phyloP scores from a whole-genome alignment of 352 stramenopile genomes.

The Phytopythium ostracodes region DNA sequence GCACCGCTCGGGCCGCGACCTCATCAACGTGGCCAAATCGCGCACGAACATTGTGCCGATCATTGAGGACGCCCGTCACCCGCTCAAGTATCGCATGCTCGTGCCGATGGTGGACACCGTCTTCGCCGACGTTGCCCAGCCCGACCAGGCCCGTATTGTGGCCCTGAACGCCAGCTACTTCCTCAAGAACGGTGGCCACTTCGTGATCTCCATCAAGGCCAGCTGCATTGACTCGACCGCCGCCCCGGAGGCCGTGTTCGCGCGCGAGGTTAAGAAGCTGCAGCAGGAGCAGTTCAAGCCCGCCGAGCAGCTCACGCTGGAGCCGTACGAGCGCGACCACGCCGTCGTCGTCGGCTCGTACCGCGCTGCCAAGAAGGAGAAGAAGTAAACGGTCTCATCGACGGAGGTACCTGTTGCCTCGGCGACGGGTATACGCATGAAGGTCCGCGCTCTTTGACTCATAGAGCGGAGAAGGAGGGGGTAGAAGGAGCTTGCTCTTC shows the following conservation, averaged over 20 bases:
- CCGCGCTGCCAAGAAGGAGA: constrained; percentile 93
- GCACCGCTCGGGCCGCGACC: constrained; percentile 96
- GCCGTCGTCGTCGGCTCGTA: constrained; percentile 98
- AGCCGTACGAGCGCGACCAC: constrained; percentile 99
- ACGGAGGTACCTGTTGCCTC: not conserved
- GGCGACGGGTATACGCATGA: not conserved
- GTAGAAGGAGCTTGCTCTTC: not conserved
- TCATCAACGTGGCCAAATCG: constrained; percentile 99
- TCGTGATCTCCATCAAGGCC: constrained; percentile 99
- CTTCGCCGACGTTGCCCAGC: constrained; percentile 99
- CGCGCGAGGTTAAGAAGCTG: constrained; percentile 96
- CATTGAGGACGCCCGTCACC: constrained; percentile 98
- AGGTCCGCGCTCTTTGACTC: constrained; percentile 3
- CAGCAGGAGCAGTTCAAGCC: constrained; percentile 99
- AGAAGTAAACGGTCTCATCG: constrained; percentile 44
- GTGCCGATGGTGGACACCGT: constrained; percentile 99
- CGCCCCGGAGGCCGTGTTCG: constrained; percentile 97
- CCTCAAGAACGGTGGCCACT: constrained; percentile 99
- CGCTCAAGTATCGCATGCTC: constrained; percentile 98
- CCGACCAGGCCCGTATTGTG: constrained; percentile 99
- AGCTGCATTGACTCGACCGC: constrained; percentile 99
- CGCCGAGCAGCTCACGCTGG: constrained; percentile 97
- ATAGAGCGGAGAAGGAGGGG: not conserved
- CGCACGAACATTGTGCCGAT: constrained; percentile 99
- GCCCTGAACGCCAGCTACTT: constrained; percentile 99